phyloP scores from a whole-genome alignment of 352 stramenopile species.

The Globisporangium viniferum region DNA sequence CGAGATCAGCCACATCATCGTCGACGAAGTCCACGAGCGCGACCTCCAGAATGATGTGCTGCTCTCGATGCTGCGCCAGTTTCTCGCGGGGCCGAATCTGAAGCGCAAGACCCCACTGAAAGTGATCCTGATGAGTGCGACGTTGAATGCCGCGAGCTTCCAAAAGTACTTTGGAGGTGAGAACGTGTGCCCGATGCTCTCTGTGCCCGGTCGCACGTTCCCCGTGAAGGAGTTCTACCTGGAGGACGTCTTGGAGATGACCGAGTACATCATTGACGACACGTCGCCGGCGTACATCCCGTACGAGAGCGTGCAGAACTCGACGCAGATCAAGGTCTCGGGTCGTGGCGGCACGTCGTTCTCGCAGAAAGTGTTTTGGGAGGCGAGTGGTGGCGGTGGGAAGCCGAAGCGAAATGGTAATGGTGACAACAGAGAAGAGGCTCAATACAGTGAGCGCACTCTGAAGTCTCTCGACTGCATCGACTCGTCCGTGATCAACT shows the following conservation, averaged over 20 bases:
- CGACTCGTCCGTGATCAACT: slow-evolving; percentile 93
- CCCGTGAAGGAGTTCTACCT: slow-evolving; percentile 96
- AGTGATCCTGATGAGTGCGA: slow-evolving; percentile 97
- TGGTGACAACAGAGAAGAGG: background rate
- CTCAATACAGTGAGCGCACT: slow-evolving; percentile 85
- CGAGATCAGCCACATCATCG: slow-evolving; percentile 95
- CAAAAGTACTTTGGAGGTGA: slow-evolving; percentile 93
- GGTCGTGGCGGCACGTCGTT: slow-evolving; percentile 61
- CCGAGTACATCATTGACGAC: slow-evolving; percentile 83
- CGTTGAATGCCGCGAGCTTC: slow-evolving; percentile 94
- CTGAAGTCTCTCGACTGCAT: slow-evolving; percentile 79
- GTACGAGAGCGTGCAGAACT: slow-evolving; percentile 28
- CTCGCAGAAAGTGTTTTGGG: slow-evolving; percentile 61
- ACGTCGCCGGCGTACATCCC: slow-evolving; percentile 46
- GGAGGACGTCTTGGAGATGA: slow-evolving; percentile 91
- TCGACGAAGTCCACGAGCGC: slow-evolving; percentile 98
- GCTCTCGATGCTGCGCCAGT: slow-evolving; percentile 87
- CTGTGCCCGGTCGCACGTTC: slow-evolving; percentile 93
- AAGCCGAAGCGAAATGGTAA: slow-evolving; percentile 26
- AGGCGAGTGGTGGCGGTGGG: slow-evolving; percentile 27
- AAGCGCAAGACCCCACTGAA: slow-evolving; percentile 74
- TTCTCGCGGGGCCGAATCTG: slow-evolving; percentile 54
- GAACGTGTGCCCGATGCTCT: slow-evolving; percentile 75
- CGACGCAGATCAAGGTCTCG: slow-evolving; percentile 60
- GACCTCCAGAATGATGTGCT: slow-evolving; percentile 92